These are phyloP conservation scores for Trichoderma cornu-damae DNA, from an alignment of 2,329 filamentous ascomycete species.

Conservation along the genomic window DNA sequence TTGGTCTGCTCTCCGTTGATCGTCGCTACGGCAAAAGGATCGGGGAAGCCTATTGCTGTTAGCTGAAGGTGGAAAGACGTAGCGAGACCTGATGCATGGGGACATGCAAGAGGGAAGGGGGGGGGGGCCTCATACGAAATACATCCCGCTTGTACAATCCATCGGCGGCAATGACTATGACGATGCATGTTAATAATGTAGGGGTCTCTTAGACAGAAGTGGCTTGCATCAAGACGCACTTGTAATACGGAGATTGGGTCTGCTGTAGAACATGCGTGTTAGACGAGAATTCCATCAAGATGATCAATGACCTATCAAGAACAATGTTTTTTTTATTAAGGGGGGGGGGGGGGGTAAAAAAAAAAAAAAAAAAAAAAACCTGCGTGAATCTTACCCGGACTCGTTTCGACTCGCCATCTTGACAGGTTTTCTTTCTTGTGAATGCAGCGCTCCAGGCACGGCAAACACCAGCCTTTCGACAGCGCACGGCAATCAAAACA, in stretches of 20 bases:
- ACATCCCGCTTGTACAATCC: conserved; percentile 99
- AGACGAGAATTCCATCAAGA: not conserved
- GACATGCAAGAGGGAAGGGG: not conserved
- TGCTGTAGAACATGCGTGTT: conserved; percentile 42
- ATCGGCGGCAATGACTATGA: conserved; percentile 91
- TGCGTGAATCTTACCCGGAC: conserved; percentile 13
- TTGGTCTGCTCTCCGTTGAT: conserved; percentile 97
- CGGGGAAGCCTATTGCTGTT: conserved; percentile 72
- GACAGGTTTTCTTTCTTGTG: not conserved
- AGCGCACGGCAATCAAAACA: not conserved
- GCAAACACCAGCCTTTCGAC: conserved; percentile 14
- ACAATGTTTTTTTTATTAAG: too few relatives aligned
- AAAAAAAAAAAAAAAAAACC: not conserved
- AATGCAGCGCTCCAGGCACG: conserved; percentile 17
- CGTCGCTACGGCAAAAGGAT: conserved; percentile 95
- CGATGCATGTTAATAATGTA: conserved; percentile 21
- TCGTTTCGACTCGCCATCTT: conserved; percentile 19
- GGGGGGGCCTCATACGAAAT: conserved; percentile 73
- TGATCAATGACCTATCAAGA: not conserved
- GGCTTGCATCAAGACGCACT: conserved; percentile 53
- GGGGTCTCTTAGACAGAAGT: not conserved
- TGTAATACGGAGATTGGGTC: conserved; percentile 86
- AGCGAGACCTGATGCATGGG: not conserved
- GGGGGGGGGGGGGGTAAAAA: too few relatives aligned
- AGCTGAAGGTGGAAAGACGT: not conserved